Evolutionary conservation across 257 asterid species (phyloP).

Genomic region (Solanum bukasovii): DNA sequence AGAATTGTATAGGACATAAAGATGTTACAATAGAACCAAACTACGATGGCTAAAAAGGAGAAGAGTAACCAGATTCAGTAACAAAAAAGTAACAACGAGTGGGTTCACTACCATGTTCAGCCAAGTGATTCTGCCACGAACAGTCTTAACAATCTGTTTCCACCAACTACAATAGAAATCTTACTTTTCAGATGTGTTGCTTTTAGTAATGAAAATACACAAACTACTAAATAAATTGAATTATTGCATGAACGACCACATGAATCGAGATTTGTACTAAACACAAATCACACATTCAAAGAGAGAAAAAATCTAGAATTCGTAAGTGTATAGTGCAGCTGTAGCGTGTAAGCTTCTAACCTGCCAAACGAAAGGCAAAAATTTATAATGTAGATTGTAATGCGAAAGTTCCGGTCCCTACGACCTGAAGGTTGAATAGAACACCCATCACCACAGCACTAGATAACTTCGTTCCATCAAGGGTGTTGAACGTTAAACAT

Average conservation of each 20-base stretch:
- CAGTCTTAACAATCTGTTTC: background rate
- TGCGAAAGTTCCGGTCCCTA: background rate
- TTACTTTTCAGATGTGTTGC: background rate
- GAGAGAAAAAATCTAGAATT: background rate
- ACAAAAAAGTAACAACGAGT: background rate
- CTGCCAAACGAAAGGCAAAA: background rate
- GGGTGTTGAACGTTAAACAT: background rate
- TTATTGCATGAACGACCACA: background rate
- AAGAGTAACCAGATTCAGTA: background rate
- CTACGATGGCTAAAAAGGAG: background rate
- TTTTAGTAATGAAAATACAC: background rate
- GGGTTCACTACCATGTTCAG: background rate
- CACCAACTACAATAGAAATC: background rate
- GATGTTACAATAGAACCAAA: background rate
- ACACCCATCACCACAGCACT: background rate
- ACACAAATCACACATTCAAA: background rate
- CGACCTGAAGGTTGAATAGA: background rate
- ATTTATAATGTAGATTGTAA: background rate
- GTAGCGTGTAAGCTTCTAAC: background rate
- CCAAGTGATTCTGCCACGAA: background rate
- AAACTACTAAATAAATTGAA: background rate
- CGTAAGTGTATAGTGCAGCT: background rate
- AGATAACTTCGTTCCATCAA: background rate
- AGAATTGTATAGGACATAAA: background rate
- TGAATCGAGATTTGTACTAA: background rate